Base-by-base conservation (phyloP, 2,329 filamentous ascomycete genomes). In the Cadophora malorum region DNA sequence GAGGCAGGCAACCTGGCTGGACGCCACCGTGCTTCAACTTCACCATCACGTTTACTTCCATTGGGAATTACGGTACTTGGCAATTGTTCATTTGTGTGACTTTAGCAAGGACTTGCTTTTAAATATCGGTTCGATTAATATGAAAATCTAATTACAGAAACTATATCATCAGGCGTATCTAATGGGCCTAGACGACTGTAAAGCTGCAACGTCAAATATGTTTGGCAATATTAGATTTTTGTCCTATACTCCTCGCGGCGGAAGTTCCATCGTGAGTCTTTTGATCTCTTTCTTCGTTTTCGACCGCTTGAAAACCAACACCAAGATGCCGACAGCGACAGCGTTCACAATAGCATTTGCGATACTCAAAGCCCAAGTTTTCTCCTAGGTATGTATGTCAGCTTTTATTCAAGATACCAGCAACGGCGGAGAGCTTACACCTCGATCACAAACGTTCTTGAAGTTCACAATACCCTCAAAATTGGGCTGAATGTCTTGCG, bases 391-490 rank as follows among this genome's bases (percentile, higher is more conserved):
- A 49, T 9, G 1, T 19, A 49, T 19, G 19, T 63, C 19, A 63
- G 60, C 45, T n/a, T 23, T 33, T 31, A 3, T 38, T 33, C 19
- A 31, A 19, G 5, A 8, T 9, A 12, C 6, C 14, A 16, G 7
- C 21, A n/a, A 4, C 25, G 1, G 4, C 19, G 16, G 6, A 50
- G n/a, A 23, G 65, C 67, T 52, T 62, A 73, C 71, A 5, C 71
- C 71, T 66, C 69, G 63, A 4, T 58, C n/a, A 23, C 72, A 73
- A 45, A 73, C 62, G 5, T 59, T 63, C 23, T 67, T 38, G n/a
- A 74, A 74, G 59, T 72, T 59, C 28, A 74, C 70, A 7, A 74
- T 56, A 0, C 68, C 65, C 10, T 71, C 47, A n/a, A 74, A 73
- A 31, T 59, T 68, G 7, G 64, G 66, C 52, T 74, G 72, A 16